Conservation (phyloP, 1,284 basidiomycete genomes). For the Moniliella sp. region DNA sequence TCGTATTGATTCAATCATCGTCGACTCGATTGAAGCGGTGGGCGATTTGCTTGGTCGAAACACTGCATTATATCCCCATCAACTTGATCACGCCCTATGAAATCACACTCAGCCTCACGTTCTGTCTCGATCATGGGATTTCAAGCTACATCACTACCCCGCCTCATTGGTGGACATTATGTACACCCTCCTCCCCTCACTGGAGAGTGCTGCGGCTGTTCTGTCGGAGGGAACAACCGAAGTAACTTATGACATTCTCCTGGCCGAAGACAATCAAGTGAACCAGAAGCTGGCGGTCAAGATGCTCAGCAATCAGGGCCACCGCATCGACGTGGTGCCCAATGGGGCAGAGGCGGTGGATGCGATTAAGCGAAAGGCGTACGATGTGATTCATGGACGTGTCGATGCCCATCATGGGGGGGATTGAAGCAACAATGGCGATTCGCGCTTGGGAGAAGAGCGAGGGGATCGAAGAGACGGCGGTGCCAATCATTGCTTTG, state of each 20-base stretch:
- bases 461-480: conserved; percentile 43
- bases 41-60: conserved; percentile 75
- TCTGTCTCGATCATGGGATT: conserved; percentile 71
- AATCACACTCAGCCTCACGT: conserved; percentile 32
- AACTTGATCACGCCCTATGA: conserved; percentile 51
- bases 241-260: conserved; percentile 66
- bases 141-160: conserved; percentile 77
- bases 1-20: conserved; percentile 82
- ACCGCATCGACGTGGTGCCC: conserved; percentile 91
- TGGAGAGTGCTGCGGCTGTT: conserved; percentile 73
- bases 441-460: conserved; percentile 53
- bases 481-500: conserved; percentile 80
- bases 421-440: conserved; percentile 46
- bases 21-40: conserved; percentile 66
- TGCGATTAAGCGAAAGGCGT: conserved; percentile 57
- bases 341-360: conserved; percentile 79
- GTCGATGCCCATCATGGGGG: conserved; percentile 41
- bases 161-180: conserved; percentile 66
- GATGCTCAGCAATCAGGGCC: conserved; percentile 87
- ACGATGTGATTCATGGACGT: conserved; percentile 74
- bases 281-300: conserved; percentile 94
- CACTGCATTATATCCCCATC: conserved; percentile 84
- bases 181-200: conserved; percentile 72
- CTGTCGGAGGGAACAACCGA: conserved; percentile 57
- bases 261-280: conserved; percentile 91